phyloP scores from a whole-genome alignment of 352 stramenopile species.

The Phytopythium sindhum region DNA sequence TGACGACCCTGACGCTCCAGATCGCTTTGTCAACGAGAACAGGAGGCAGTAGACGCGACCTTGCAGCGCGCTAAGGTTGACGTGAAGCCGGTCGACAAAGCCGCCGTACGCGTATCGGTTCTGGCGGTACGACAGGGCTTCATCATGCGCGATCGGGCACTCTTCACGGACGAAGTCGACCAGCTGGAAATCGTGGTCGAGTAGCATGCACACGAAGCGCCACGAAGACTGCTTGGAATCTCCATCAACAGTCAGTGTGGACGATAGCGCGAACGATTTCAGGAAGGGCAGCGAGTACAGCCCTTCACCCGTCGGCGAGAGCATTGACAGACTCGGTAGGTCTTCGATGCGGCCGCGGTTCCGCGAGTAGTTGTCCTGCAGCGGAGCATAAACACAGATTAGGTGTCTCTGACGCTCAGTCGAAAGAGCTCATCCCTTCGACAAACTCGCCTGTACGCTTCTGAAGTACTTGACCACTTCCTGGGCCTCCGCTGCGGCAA shows the following conservation, averaged over 20 bases:
- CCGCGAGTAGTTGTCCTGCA: conserved; percentile 43
- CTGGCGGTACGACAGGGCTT: conserved; percentile 32
- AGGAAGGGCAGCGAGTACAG: conserved; percentile 49
- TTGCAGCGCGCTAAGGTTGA: conserved; percentile 31
- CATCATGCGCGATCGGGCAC: conserved; percentile 29
- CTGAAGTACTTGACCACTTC: conserved; percentile 46
- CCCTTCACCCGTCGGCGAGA: conserved; percentile 31
- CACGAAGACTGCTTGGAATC: conserved; percentile 24
- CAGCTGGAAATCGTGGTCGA: conserved; percentile 61
- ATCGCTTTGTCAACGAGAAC: conserved; percentile 33
- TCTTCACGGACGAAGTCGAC: conserved; percentile 62
- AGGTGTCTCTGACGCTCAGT: not conserved
- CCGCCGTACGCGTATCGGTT: conserved; percentile 40
- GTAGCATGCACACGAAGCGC: conserved; percentile 49
- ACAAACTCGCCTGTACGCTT: conserved; percentile 34
- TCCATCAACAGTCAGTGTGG: conserved; percentile 29
- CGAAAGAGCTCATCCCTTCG: not conserved
- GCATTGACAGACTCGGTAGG: conserved; percentile 54
- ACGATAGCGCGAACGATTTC: conserved; percentile 37
- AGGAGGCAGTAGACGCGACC: conserved; percentile 51
- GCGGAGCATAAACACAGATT: not conserved
- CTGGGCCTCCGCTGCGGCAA: conserved; percentile 40
- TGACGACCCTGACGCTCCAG: not conserved
- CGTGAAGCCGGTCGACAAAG: conserved; percentile 47
- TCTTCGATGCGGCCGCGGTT: conserved; percentile 57